Conservation (phyloP, 192 early-diverging fungal species). For the Coemansia sp. region DNA sequence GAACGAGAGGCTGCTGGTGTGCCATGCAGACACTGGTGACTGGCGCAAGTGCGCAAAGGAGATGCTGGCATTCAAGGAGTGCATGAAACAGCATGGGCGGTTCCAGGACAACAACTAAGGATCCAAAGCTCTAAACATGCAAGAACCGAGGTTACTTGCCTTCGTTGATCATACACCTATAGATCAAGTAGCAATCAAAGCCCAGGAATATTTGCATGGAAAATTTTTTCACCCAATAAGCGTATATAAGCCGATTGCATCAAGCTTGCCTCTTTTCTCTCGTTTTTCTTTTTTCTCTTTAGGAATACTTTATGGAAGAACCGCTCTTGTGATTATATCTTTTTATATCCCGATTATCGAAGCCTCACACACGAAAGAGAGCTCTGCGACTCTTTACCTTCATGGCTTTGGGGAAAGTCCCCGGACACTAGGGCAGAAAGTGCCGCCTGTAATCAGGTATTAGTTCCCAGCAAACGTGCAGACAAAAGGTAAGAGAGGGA, state of each 20-base stretch:
- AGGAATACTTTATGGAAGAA: constrained; percentile 57
- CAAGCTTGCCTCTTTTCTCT: background rate
- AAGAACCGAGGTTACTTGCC: background rate
- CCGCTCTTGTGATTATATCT: constrained; percentile 38
- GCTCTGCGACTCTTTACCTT: background rate
- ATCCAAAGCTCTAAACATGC: background rate
- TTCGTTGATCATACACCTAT: background rate
- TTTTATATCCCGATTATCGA: constrained; percentile 40
- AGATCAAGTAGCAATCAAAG: no score
- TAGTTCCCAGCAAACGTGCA: constrained; percentile 15
- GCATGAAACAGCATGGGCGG: constrained; percentile 55
- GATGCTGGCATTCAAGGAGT: constrained; percentile 76
- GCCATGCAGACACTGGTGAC: constrained; percentile 82
- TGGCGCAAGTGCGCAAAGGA: constrained; percentile 81
- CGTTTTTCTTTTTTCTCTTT: constrained; percentile 23
- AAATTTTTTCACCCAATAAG: background rate
- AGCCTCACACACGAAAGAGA: constrained; percentile 51
- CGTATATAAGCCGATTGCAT: background rate
- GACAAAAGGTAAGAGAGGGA: background rate
- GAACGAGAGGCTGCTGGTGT: constrained; percentile 80
- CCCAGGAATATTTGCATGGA: background rate
- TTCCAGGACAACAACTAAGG: constrained; percentile 10
- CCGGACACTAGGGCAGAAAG: constrained; percentile 57
- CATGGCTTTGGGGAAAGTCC: constrained; percentile 57
- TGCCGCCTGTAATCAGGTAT: constrained; percentile 58